Evolutionary conservation across 73 alveolate species (phyloP).

Genomic region (Paramecium sonneborni): DNA sequence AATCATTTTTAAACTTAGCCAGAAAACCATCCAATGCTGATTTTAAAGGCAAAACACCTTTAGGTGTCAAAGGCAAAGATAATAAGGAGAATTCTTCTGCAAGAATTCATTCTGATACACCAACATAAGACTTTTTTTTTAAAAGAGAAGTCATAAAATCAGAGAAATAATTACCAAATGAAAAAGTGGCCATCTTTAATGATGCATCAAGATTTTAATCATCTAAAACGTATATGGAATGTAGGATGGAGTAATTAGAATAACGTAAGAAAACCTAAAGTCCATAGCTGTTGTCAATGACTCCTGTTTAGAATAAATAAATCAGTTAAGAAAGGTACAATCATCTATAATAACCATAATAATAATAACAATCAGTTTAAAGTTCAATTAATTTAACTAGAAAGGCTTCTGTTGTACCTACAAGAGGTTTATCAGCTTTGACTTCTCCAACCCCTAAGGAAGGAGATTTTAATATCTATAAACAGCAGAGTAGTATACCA

Average conservation of each 20-base stretch:
- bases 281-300: neutral
- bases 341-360: neutral
- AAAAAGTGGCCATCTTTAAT: neutral
- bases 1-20: conserved; percentile 22
- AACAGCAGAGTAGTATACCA: neutral
- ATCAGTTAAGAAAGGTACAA: conserved; percentile 26
- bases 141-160: neutral
- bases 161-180: neutral
- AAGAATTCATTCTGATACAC: conserved; percentile 40
- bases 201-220: conserved; percentile 41
- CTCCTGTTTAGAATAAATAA: conserved; percentile 39
- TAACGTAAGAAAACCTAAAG: conserved; percentile 27
- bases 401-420: neutral
- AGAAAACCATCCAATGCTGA: neutral
- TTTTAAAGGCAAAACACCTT: neutral
- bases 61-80: neutral
- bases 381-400: neutral
- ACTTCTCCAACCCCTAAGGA: neutral
- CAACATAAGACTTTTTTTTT: conserved; percentile 29
- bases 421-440: neutral
- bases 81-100: conserved; percentile 55
- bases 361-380: neutral
- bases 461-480: conserved; percentile 24
- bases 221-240: conserved; percentile 25
- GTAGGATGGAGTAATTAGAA: conserved; percentile 39